These are phyloP conservation scores for Trapa incisa DNA, from an alignment of 345 rosid species.

Conservation along the genomic window DNA sequence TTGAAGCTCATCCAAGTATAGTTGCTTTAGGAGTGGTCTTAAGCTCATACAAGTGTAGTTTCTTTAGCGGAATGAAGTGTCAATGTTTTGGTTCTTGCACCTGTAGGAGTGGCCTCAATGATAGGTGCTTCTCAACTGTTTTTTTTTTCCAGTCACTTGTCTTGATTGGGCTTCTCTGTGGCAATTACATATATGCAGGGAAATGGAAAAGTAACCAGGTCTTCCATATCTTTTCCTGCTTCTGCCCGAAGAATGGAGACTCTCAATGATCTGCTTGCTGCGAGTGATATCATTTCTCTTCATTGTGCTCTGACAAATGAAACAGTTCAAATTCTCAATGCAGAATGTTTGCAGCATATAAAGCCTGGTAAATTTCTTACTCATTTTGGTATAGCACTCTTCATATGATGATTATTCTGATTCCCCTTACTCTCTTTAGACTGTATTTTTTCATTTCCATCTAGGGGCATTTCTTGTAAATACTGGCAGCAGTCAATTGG, in stretches of 20 bases:
- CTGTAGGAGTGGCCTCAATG: neutral
- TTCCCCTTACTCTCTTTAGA: conserved; percentile 7
- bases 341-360: conserved; percentile 90
- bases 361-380: conserved; percentile 58
- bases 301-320: conserved; percentile 81
- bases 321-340: conserved; percentile 84
- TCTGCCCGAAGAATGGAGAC: conserved; percentile 99
- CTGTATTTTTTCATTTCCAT: conserved; percentile 5
- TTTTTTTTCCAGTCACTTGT: neutral
- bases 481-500: conserved; percentile 86
- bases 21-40: neutral
- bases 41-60: neutral
- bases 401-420: neutral
- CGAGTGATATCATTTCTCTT: conserved; percentile 90
- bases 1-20: no score
- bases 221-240: conserved; percentile 59
- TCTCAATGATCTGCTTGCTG: conserved; percentile 85
- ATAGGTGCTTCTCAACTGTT: neutral
- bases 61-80: neutral
- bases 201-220: conserved; percentile 44
- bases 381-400: neutral
- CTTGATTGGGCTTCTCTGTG: conserved; percentile 5
- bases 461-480: conserved; percentile 96
- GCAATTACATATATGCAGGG: conserved; percentile 30
- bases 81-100: neutral